Percentiles rank a stretch among this genome's conserved stretches.
Conservation (phyloP, 2,329 filamentous ascomycete species). For the Fusarium staphyleae region DNA sequence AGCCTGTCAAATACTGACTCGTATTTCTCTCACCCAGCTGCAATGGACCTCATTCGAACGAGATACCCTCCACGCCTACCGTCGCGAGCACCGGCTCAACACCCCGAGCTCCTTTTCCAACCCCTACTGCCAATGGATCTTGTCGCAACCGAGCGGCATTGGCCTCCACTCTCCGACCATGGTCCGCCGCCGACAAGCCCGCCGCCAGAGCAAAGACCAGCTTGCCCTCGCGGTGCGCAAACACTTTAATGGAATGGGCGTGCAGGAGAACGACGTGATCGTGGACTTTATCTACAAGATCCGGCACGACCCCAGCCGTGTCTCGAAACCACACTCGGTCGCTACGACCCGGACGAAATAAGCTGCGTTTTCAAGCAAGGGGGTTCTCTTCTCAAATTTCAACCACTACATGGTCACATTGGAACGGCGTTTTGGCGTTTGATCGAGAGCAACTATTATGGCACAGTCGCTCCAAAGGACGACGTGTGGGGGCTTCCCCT, state of each 20-base stretch:
- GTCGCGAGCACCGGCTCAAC: conserved; percentile 74
- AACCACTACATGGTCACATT: conserved; percentile 18
- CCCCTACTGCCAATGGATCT: conserved; percentile 67
- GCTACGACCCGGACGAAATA: conserved; percentile 21
- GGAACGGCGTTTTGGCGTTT: conserved; percentile 34
- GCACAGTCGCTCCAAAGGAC: conserved; percentile 18
- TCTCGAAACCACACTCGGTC: conserved; percentile 35
- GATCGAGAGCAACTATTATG: conserved; percentile 11
- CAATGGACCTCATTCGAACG: conserved; percentile 74
- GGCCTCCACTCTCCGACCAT: conserved; percentile 79
- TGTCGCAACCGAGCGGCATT: conserved; percentile 68
- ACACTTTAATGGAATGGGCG: conserved; percentile 81
- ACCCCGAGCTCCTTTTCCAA: conserved; percentile 74
- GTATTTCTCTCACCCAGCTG: conserved; percentile 49
- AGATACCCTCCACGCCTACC: conserved; percentile 75
- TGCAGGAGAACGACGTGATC: conserved; percentile 83
- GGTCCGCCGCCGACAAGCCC: conserved; percentile 68
- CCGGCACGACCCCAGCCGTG: conserved; percentile 43
- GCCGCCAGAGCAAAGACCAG: conserved; percentile 74
- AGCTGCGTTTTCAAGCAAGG: conserved; percentile 4
- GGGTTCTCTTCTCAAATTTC: too few relatives aligned
- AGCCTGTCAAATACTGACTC: background rate
- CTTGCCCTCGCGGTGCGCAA: conserved; percentile 77
- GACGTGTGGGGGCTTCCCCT: conserved; percentile 9
- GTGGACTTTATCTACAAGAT: conserved; percentile 80